Evolutionary conservation across 1,284 basidiomycete genomes (phyloP).

Genomic region (Bjerkandera adusta): DNA sequence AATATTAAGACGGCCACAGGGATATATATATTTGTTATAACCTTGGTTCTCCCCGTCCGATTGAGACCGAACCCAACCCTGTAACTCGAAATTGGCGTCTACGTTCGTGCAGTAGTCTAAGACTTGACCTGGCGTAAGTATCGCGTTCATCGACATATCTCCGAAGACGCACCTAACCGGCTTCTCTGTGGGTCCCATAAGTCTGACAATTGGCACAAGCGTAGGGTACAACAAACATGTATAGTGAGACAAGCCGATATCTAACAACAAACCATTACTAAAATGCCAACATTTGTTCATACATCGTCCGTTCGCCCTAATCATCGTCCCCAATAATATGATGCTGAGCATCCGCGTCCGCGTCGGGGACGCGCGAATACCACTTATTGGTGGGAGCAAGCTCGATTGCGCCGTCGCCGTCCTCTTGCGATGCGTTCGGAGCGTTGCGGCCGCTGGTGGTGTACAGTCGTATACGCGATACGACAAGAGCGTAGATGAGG

Average conservation of each 20-base stretch:
- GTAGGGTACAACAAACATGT: too few relatives aligned
- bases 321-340: conserved; percentile 37
- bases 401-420: conserved; percentile 30
- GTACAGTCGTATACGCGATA: conserved; percentile 57
- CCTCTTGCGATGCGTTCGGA: conserved; percentile 14
- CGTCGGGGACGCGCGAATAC: conserved; percentile 31
- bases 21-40: too few relatives aligned
- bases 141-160: too few relatives aligned
- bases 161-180: too few relatives aligned
- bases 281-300: background rate
- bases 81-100: too few relatives aligned
- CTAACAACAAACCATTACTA: background rate
- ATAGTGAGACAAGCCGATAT: background rate
- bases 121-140: too few relatives aligned
- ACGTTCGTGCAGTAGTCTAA: too few relatives aligned
- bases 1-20: too few relatives aligned
- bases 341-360: conserved; percentile 20
- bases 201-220: too few relatives aligned
- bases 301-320: conserved; percentile 9
- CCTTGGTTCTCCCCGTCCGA: too few relatives aligned
- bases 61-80: too few relatives aligned
- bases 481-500: conserved; percentile 71
- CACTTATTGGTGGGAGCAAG: conserved; percentile 28
- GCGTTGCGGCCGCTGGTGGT: conserved; percentile 61
- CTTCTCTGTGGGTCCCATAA: too few relatives aligned